Conservation (phyloP, 2,329 filamentous ascomycete genomes). For the Clarireedia homoeocarpa region DNA sequence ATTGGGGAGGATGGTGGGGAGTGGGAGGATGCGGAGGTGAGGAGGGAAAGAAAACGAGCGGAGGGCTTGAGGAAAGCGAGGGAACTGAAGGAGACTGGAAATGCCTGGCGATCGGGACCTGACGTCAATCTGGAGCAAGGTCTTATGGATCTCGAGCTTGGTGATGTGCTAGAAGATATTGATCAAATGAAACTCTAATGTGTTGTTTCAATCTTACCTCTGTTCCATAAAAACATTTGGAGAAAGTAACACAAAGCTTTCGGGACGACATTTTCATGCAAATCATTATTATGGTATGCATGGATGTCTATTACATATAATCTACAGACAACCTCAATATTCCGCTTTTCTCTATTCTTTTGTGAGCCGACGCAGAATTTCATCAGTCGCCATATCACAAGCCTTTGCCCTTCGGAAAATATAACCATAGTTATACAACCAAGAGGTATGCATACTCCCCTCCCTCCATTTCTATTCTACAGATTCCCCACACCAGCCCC, state of each 20-base stretch:
- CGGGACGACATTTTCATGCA: no score
- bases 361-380: no score
- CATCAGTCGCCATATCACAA: no score
- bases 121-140: background rate
- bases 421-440: no score
- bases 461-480: no score
- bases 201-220: background rate
- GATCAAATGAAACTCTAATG: background rate
- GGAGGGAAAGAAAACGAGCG: constrained; percentile 47
- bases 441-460: no score
- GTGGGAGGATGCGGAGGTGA: constrained; percentile 47
- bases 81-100: constrained; percentile 8
- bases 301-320: constrained; percentile 10
- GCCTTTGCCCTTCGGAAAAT: no score
- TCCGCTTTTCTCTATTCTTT: no score
- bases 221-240: background rate
- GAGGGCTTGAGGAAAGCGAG: constrained; percentile 48
- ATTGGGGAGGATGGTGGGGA: constrained; percentile 32
- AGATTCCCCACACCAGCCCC: no score
- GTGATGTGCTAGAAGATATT: background rate
- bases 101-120: background rate
- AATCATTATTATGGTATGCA: background rate
- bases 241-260: background rate
- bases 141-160: background rate
- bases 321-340: constrained; percentile 2